Evolutionary conservation across 2,329 filamentous ascomycete species (phyloP), one percentile per base, ranked within the genome.

Genomic region (Cephalotrichum gorgonifer): DNA sequence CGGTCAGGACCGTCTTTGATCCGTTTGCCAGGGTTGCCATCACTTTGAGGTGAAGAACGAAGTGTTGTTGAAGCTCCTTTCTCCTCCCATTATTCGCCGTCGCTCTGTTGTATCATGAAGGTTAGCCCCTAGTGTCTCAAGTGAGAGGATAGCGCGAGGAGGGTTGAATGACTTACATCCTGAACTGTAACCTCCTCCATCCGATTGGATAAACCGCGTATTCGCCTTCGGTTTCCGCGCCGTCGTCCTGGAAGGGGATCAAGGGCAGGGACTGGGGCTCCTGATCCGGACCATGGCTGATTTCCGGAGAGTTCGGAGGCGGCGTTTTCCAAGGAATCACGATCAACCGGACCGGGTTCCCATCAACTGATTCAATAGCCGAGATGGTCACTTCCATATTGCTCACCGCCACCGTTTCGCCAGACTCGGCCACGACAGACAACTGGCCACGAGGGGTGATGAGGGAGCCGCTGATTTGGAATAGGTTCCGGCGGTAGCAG

Each of bases 251-350:
- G 57, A 81, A 81, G 5, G 79, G 78, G 45, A 82, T 78, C 53
- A 96, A 68, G 1, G 88, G 87, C 51, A 95, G 82, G 1, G 88
- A 78, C 1, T 86, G 80, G 5, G 91, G 91, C 62, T 97, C 91
- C 61, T 91, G 89, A 62, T 97, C 91, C 1, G 72, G 72, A 2
- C 70, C 71, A 53, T 84, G 79, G 53, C 68, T 74, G 51, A 82
- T 73, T 54, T 85, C 79, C n/a, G 81, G 76, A 3, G 83, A 80
- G 65, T 84, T 87, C 46, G 86, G 87, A 26, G 86, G 87, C 1
- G 89, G 90, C 2, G 90, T 96, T 72, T 97, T 97, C 91, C 91
- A 97, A 1, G 91, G 91, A 52, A 97, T 95, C 7, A 93, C 93
- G 54, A 97, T 96, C 53, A 97, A 83, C 58, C 94, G 91, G 41